Evolutionary conservation across 495 filamentous ascomycete genomes (phyloP).

Genomic region (Podospora fimiseda): DNA sequence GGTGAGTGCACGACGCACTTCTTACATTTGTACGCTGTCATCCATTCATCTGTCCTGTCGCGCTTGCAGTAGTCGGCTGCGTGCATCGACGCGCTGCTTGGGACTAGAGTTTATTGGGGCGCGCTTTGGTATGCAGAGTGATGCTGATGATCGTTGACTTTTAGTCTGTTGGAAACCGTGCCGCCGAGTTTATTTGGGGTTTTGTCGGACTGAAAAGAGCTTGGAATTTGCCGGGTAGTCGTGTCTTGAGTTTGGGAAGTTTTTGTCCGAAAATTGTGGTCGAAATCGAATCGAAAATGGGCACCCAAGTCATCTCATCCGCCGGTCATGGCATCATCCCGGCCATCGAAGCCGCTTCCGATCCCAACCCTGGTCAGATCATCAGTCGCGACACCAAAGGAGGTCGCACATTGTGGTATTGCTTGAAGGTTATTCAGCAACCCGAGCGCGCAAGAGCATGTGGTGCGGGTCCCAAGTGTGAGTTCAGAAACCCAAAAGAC

Average conservation of each 20-base stretch:
- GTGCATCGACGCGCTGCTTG: neutral
- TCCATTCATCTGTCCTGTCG: neutral
- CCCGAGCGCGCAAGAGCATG: slow-evolving; percentile 94
- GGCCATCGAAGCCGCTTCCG: slow-evolving; percentile 17
- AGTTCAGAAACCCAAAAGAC: slow-evolving; percentile 32
- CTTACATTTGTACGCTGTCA: slow-evolving; percentile 6
- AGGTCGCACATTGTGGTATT: slow-evolving; percentile 75
- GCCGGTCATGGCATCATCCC: slow-evolving; percentile 20
- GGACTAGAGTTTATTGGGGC: neutral
- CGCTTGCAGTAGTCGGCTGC: neutral
- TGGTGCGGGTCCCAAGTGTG: slow-evolving; percentile 91
- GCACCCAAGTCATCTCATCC: slow-evolving; percentile 24
- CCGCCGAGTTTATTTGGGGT: neutral
- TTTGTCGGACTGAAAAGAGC: neutral
- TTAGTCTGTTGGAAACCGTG: neutral
- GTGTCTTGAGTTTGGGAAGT: neutral
- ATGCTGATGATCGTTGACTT: neutral
- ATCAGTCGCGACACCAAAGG: slow-evolving; percentile 62
- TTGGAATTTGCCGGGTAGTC: neutral
- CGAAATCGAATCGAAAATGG: slow-evolving; percentile 18
- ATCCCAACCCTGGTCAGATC: slow-evolving; percentile 9
- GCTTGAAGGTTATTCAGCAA: slow-evolving; percentile 83
- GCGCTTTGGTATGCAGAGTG: neutral
- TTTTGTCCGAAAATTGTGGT: neutral
- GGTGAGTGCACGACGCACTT: slow-evolving; percentile 4